Evolutionary conservation across 2,329 filamentous ascomycete species (phyloP), one percentile per base, ranked within the genome.

Genomic region (Claviceps fusiformis): DNA sequence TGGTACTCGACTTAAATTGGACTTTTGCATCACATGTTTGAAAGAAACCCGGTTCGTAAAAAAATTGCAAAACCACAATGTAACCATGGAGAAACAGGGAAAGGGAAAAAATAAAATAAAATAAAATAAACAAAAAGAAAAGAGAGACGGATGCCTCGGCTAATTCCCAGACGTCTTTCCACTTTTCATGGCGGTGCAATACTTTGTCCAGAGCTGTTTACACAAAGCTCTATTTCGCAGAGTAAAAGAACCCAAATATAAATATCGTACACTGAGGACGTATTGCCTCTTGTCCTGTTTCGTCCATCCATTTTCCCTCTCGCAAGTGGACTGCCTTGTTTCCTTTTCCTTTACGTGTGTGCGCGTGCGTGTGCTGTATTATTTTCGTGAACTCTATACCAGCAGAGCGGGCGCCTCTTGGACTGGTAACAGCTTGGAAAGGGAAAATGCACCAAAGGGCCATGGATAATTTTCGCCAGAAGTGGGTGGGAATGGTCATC

Each of bases 151-250:
- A 45, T 47, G 44, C 41, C 54, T 63, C 63, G 60, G 62, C 61
- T 35, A 60, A 61, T 64, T 63, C 48, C 50, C 47, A 50, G 52
- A 62, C 54, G 58, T 62, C 60, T 64, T 66, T 65, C 65, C 64
- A 64, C 58, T 44, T 55, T 56, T 64, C 60, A 61, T 62, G 57
- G 60, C 60, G 59, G 60, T 57, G 59, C 65, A 61, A 59, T 63
- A 62, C 63, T 62, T 65, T 65, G 62, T 67, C 24, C 46, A 66
- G 61, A 67, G 62, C 61, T 69, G 66, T 70, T 72, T 70, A 71
- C 70, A 73, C 66, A 70, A 71, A 65, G 65, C 64, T 70, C 69
- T 68, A 68, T 68, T 59, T 66, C 58, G 65, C 49, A 63, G 62
- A 63, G 60, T 67, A 67, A 59, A 65, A 59, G 8, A 13, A n/a